Evolutionary conservation across 768 basidiomycete species (phyloP).

Genomic region (Suillus hirtellus): DNA sequence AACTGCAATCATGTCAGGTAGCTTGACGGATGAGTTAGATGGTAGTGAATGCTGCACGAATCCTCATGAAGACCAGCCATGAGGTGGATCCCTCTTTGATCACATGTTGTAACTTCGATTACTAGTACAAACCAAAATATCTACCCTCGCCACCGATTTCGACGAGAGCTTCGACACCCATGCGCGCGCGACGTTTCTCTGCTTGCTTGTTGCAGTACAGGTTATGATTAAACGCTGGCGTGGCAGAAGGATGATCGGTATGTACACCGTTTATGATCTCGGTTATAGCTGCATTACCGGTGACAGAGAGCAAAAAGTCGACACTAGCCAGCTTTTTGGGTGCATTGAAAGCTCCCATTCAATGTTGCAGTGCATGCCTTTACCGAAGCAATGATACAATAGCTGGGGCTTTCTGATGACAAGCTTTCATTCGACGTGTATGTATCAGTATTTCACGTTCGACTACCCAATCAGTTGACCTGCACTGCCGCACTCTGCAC

Average conservation of each 20-base stretch:
- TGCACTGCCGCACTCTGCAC: background rate
- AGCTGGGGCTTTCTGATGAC: background rate
- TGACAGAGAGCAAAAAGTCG: conserved; percentile 9
- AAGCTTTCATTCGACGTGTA: background rate
- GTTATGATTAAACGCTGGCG: too few species aligned
- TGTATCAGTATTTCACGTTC: background rate
- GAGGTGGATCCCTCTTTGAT: too few species aligned
- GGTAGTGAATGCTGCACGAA: too few species aligned
- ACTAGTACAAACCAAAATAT: too few species aligned
- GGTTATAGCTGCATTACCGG: conserved; percentile 30
- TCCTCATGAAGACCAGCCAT: too few species aligned
- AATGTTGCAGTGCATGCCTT: conserved; percentile 11
- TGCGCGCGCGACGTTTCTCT: too few species aligned
- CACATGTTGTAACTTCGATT: too few species aligned
- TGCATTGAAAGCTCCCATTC: conserved; percentile 36
- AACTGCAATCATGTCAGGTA: conserved; percentile 7
- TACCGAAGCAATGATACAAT: background rate
- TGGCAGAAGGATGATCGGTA: too few species aligned
- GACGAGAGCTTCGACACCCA: too few species aligned
- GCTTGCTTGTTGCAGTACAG: too few species aligned
- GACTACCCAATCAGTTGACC: background rate
- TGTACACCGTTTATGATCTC: background rate
- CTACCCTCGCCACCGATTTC: too few species aligned
- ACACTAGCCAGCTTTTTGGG: conserved; percentile 20
- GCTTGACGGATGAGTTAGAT: too few species aligned